Percentiles rank a stretch among this genome's conserved stretches.
These are phyloP conservation scores for Starmerella bombicola DNA, from an alignment of 805 yeast genomes.

Conservation along the genomic window DNA sequence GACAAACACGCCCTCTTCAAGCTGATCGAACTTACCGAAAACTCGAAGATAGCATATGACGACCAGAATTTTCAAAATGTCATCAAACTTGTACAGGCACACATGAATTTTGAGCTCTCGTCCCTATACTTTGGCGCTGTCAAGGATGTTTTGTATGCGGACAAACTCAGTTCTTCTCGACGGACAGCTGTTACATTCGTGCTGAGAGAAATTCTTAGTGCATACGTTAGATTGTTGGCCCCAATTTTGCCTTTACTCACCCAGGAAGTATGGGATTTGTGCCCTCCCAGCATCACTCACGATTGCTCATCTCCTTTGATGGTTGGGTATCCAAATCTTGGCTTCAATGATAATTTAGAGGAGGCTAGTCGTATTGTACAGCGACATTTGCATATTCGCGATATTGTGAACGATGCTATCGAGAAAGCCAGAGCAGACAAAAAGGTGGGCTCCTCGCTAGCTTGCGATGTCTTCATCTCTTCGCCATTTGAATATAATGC, in stretches of 20 bases:
- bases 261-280: slow-evolving; percentile 75
- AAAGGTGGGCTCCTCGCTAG: slow-evolving; percentile 40
- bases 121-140: slow-evolving; percentile 75
- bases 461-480: slow-evolving; percentile 37
- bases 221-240: slow-evolving; percentile 54
- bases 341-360: slow-evolving; percentile 1
- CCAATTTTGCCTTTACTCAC: slow-evolving; percentile 76
- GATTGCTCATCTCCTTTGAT: slow-evolving; percentile 16
- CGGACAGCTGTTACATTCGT: slow-evolving; percentile 59
- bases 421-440: slow-evolving; percentile 47
- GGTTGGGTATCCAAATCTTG: slow-evolving; percentile 31
- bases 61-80: slow-evolving; percentile 56
- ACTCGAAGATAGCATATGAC: slow-evolving; percentile 37
- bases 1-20: slow-evolving; percentile 56
- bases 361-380: slow-evolving; percentile 23
- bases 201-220: slow-evolving; percentile 39
- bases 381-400: slow-evolving; percentile 38
- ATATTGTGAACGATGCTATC: slow-evolving; percentile 38
- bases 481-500: slow-evolving; percentile 22
- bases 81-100: slow-evolving; percentile 52
- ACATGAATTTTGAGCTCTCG: slow-evolving; percentile 64
- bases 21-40: slow-evolving; percentile 37
- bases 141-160: slow-evolving; percentile 78
- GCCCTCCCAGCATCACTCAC: slow-evolving; percentile 30
- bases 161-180: slow-evolving; percentile 34